Percentiles rank a stretch among this genome's conserved stretches.
Evolutionary conservation across 2,329 filamentous ascomycete genomes (phyloP).

Genomic region (Gremmenia infestans): DNA sequence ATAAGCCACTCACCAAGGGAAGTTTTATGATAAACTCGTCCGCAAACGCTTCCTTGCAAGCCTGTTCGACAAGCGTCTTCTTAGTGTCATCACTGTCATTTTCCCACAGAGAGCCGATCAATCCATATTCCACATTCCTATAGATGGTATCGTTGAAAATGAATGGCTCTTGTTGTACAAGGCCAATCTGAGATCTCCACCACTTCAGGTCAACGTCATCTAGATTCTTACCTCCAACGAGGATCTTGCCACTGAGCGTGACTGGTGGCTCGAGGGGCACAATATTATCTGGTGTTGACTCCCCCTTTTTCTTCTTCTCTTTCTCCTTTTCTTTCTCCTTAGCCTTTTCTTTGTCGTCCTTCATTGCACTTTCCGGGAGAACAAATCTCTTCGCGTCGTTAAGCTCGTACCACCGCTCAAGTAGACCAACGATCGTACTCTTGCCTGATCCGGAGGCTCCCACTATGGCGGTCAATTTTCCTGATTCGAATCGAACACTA

Average conservation of each 20-base stretch:
- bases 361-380: constrained; percentile 37
- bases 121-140: constrained; percentile 56
- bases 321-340: constrained; percentile 24
- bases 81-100: constrained; percentile 51
- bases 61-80: constrained; percentile 54
- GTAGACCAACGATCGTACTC: constrained; percentile 65
- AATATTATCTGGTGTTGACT: constrained; percentile 29
- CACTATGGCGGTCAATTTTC: constrained; percentile 69
- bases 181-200: constrained; percentile 54
- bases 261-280: constrained; percentile 33
- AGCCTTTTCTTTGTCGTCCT: constrained; percentile 33
- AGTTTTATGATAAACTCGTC: constrained; percentile 63
- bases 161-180: constrained; percentile 65
- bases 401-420: constrained; percentile 68
- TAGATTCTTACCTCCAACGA: constrained; percentile 49
- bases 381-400: constrained; percentile 45
- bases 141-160: constrained; percentile 63
- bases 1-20: constrained; percentile 41
- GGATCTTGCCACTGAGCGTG: constrained; percentile 47
- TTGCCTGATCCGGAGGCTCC: constrained; percentile 70
- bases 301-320: constrained; percentile 14
- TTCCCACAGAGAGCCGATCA: constrained; percentile 49
- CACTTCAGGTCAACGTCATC: constrained; percentile 58
- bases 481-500: constrained; percentile 52
- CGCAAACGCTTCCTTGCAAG: constrained; percentile 63